Evolutionary conservation across 768 basidiomycete genomes (phyloP).

Genomic region (Xerocomellus amylosporus): DNA sequence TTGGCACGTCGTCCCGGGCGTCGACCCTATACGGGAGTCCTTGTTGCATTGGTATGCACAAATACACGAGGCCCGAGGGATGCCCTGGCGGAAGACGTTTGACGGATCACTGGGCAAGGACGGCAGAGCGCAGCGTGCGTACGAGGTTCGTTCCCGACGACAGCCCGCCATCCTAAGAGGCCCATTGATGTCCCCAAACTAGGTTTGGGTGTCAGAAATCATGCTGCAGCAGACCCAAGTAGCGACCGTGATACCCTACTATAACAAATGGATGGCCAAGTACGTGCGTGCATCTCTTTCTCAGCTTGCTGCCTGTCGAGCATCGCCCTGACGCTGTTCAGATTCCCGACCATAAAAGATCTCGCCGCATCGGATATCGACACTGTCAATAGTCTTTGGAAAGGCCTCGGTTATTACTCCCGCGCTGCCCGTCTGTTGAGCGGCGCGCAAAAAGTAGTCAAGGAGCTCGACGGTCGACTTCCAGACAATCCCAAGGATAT

Average conservation of each 20-base stretch:
- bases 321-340: constrained; percentile 25
- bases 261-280: constrained; percentile 83
- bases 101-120: constrained; percentile 50
- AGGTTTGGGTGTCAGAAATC: constrained; percentile 91
- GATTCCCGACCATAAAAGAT: constrained; percentile 79
- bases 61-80: constrained; percentile 66
- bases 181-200: background rate
- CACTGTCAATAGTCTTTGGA: constrained; percentile 87
- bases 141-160: constrained; percentile 59
- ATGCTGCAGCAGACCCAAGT: constrained; percentile 99
- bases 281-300: constrained; percentile 33
- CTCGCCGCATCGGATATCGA: constrained; percentile 75
- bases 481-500: constrained; percentile 79
- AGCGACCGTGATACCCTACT: constrained; percentile 90
- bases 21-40: constrained; percentile 43
- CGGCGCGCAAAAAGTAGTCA: constrained; percentile 79
- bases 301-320: background rate
- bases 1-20: constrained; percentile 44
- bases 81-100: constrained; percentile 90
- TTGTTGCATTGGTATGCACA: constrained; percentile 69
- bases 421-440: constrained; percentile 77
- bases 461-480: constrained; percentile 62
- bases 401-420: constrained; percentile 89
- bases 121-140: constrained; percentile 80
- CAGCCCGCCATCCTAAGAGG: background rate